phyloP scores from a whole-genome alignment of 169 alveolate genomes.

The Fabrea salina region DNA sequence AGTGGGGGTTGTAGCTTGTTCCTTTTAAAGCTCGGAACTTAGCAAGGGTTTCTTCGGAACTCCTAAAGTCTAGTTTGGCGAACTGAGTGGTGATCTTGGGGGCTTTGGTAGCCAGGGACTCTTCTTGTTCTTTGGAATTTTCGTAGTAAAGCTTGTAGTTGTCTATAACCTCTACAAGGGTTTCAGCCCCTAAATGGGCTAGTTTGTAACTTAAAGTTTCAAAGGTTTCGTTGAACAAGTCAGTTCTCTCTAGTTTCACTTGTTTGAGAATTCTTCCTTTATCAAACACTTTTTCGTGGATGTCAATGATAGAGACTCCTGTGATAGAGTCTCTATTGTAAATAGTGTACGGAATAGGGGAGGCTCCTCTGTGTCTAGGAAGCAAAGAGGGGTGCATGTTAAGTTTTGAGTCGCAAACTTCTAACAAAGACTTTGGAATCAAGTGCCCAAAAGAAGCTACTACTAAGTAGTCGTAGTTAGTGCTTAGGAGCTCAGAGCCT shows the following conservation, averaged over 20 bases:
- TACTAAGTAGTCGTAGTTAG: neutral
- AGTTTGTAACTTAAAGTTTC: neutral
- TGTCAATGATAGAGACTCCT: slow-evolving; percentile 64
- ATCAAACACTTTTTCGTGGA: slow-evolving; percentile 62
- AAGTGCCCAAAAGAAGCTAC: slow-evolving; percentile 17
- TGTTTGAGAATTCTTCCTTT: slow-evolving; percentile 56
- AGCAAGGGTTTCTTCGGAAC: neutral
- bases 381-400: slow-evolving; percentile 66
- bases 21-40: slow-evolving; percentile 6
- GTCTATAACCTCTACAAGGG: neutral
- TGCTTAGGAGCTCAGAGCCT: neutral
- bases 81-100: neutral
- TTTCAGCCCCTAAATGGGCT: neutral
- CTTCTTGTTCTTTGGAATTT: neutral
- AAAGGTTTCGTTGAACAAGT: neutral
- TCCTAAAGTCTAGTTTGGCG: neutral
- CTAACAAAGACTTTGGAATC: neutral
- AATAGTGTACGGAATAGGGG: slow-evolving; percentile 67
- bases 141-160: neutral
- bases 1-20: neutral
- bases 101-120: neutral
- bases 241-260: neutral
- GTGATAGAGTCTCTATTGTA: slow-evolving; percentile 56
- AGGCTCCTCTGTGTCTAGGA: slow-evolving; percentile 74
- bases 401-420: neutral